Conservation (phyloP, 2,329 filamentous ascomycete genomes). For the Hymenoscyphus albidus region DNA sequence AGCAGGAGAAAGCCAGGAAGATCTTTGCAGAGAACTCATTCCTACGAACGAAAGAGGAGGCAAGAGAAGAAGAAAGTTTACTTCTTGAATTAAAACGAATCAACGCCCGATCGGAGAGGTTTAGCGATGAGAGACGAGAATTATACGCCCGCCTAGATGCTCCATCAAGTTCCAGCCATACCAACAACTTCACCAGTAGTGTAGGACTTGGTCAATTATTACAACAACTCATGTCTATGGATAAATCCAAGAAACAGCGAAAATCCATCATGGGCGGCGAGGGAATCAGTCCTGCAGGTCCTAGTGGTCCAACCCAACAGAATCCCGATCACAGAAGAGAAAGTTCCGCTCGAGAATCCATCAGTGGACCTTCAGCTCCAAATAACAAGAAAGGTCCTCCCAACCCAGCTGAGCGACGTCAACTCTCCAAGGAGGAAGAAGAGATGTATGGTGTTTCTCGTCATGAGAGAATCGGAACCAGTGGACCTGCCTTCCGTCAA, state of each 20-base stretch:
- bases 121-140: slow-evolving; percentile 84
- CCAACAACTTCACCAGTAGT: slow-evolving; percentile 75
- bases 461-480: slow-evolving; percentile 73
- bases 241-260: slow-evolving; percentile 88
- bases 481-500: slow-evolving; percentile 85
- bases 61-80: slow-evolving; percentile 85
- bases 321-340: slow-evolving; percentile 36
- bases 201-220: slow-evolving; percentile 75
- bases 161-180: slow-evolving; percentile 65
- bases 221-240: slow-evolving; percentile 74
- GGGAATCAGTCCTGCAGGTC: slow-evolving; percentile 44
- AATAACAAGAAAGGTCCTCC: slow-evolving; percentile 34
- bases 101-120: slow-evolving; percentile 75
- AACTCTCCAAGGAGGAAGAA: slow-evolving; percentile 73
- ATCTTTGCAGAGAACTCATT: slow-evolving; percentile 78
- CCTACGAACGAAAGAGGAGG: slow-evolving; percentile 77
- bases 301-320: slow-evolving; percentile 33
- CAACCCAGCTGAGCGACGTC: slow-evolving; percentile 54
- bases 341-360: slow-evolving; percentile 34
- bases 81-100: slow-evolving; percentile 91
- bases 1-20: slow-evolving; percentile 76
- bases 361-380: slow-evolving; percentile 35
- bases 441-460: slow-evolving; percentile 77
- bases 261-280: slow-evolving; percentile 65
- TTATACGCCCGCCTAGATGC: slow-evolving; percentile 84